These are phyloP conservation scores for Triticum monococcum DNA, from an alignment of 176 grass and related monocot genomes.

Conservation along the genomic window DNA sequence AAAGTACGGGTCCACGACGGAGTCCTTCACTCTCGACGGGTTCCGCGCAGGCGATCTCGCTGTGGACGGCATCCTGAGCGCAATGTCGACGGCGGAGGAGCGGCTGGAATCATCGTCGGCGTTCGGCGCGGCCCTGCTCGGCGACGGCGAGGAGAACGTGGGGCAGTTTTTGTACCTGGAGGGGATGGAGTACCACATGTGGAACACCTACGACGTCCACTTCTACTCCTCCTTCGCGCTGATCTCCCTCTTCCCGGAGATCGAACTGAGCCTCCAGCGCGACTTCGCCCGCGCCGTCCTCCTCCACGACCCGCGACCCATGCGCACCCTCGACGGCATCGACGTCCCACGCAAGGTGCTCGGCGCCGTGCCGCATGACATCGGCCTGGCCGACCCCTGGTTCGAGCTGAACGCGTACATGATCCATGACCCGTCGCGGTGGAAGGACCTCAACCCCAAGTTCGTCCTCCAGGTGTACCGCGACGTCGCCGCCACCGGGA, in stretches of 20 bases:
- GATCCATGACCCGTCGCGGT: conserved; percentile 52
- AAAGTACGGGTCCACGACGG: conserved; percentile 4
- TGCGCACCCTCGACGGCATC: conserved; percentile 28
- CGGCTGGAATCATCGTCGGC: conserved; percentile 41
- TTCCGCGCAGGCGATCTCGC: background rate
- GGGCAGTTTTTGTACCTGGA: conserved; percentile 2
- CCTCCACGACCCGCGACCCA: conserved; percentile 51
- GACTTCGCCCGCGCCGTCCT: conserved; percentile 12
- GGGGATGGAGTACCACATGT: conserved; percentile 26
- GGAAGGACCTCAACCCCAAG: conserved; percentile 78
- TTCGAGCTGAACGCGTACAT: conserved; percentile 66
- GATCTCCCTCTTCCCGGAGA: background rate
- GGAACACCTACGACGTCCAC: conserved; percentile 24
- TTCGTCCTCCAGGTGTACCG: conserved; percentile 65
- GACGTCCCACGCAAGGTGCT: conserved; percentile 42
- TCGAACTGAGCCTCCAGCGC: conserved; percentile 16
- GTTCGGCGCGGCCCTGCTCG: conserved; percentile 39
- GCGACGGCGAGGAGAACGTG: conserved; percentile 9
- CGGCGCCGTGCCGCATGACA: conserved; percentile 65
- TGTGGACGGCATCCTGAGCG: conserved; percentile 41
- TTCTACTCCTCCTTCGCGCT: conserved; percentile 18
- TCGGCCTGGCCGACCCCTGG: conserved; percentile 62
- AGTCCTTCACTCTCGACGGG: conserved; percentile 45
- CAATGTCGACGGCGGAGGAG: conserved; percentile 40
- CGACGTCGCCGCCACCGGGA: conserved; percentile 44